A percentile compares a stretch with the other conserved stretches of the same genome.
phyloP scores from a whole-genome alignment of 1,139 yeast species.

The Kodamaea fungicola region DNA sequence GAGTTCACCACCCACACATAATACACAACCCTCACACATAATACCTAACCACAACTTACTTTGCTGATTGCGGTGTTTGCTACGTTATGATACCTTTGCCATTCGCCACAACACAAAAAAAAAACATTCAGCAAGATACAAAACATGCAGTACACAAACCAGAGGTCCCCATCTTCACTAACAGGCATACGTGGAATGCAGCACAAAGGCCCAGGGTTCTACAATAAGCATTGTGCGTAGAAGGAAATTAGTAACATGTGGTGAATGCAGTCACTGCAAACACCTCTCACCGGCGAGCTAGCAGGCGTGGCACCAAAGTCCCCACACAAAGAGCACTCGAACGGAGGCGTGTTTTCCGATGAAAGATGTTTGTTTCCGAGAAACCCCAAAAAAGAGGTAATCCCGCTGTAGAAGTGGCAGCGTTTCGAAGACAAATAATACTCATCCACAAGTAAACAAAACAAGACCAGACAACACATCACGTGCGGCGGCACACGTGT shows the following conservation, averaged over 20 bases:
- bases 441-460: neutral
- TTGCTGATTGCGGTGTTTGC: too few relatives aligned
- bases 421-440: neutral
- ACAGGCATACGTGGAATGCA: too few relatives aligned
- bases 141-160: too few relatives aligned
- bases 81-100: too few relatives aligned
- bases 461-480: neutral
- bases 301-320: neutral
- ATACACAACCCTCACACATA: too few relatives aligned
- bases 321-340: neutral
- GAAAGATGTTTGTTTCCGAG: constrained; percentile 50
- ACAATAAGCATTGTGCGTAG: neutral
- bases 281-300: neutral
- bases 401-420: constrained; percentile 25
- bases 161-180: too few relatives aligned
- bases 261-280: neutral
- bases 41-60: too few relatives aligned
- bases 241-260: neutral
- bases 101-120: too few relatives aligned
- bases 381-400: constrained; percentile 15
- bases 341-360: constrained; percentile 38
- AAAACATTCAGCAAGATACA: too few relatives aligned
- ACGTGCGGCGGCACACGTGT: neutral
- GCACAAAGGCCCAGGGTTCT: neutral
- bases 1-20: too few relatives aligned